These are phyloP conservation scores for Tricholoma hemisulphureum DNA, from an alignment of 768 basidiomycete genomes.

Conservation along the genomic window DNA sequence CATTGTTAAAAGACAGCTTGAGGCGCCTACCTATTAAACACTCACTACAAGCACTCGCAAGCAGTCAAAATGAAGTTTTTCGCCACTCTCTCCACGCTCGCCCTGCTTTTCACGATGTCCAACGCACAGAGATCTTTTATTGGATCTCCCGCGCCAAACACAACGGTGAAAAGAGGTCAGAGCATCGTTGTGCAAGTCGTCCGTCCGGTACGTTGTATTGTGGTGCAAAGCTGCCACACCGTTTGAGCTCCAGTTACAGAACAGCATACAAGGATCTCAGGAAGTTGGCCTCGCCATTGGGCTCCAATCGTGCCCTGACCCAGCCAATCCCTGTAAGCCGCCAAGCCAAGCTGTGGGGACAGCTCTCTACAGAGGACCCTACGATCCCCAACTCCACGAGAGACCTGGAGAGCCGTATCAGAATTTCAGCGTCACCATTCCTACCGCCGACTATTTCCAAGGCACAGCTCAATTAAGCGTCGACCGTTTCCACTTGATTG, in stretches of 20 bases:
- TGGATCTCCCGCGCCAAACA: conserved; percentile 28
- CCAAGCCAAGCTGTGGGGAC: conserved; percentile 32
- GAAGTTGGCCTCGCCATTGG: conserved; percentile 46
- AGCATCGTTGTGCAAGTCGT: conserved; percentile 35
- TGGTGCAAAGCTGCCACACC: not conserved
- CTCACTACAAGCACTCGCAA: too few relatives aligned
- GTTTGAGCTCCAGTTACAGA: conserved; percentile 21
- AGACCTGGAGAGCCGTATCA: conserved; percentile 36
- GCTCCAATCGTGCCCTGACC: conserved; percentile 34
- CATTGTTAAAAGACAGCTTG: too few relatives aligned
- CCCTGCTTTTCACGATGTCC: conserved; percentile 5
- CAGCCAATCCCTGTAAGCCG: conserved; percentile 16
- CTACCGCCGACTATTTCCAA: conserved; percentile 13
- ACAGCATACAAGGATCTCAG: conserved; percentile 36
- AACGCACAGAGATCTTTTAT: conserved; percentile 27
- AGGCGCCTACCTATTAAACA: too few relatives aligned
- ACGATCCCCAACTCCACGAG: conserved; percentile 32
- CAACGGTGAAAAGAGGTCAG: conserved; percentile 26
- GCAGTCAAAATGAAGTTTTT: not conserved
- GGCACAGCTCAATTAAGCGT: conserved; percentile 28
- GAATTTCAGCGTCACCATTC: conserved; percentile 42
- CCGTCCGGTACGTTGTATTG: conserved; percentile 31
- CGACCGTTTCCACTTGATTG: conserved; percentile 32
- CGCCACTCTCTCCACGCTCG: conserved; percentile 1
- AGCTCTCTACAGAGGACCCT: conserved; percentile 42